phyloP scores from a whole-genome alignment of 148 eudicot genomes.

The Cornus florida region DNA sequence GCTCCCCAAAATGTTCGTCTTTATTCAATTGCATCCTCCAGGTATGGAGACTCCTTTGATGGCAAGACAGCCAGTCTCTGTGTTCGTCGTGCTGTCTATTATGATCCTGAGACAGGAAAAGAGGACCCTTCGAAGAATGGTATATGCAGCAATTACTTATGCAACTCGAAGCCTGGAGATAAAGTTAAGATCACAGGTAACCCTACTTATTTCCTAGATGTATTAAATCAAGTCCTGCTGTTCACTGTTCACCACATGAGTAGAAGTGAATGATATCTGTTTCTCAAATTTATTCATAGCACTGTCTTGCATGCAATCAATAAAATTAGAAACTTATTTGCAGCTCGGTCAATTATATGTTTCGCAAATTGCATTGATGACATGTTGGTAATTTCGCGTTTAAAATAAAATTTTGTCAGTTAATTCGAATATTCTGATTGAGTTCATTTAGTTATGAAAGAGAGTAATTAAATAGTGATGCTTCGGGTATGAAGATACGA shows the following conservation, averaged over 20 bases:
- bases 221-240: too few relatives aligned
- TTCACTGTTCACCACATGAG: too few relatives aligned
- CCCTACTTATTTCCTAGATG: slow-evolving; percentile 1
- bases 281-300: neutral
- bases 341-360: too few relatives aligned
- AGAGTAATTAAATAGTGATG: too few relatives aligned
- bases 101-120: slow-evolving; percentile 89
- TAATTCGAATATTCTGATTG: too few relatives aligned
- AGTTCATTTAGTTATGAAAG: too few relatives aligned
- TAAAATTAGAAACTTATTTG: too few relatives aligned
- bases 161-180: slow-evolving; percentile 93
- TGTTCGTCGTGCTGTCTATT: slow-evolving; percentile 88
- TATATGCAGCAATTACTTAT: slow-evolving; percentile 85
- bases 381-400: too few relatives aligned
- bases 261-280: too few relatives aligned
- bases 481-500: too few relatives aligned
- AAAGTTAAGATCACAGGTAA: slow-evolving; percentile 81
- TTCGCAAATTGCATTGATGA: too few relatives aligned
- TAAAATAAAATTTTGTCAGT: too few relatives aligned
- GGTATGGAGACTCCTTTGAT: slow-evolving; percentile 88
- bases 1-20: slow-evolving; percentile 85
- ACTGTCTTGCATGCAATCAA: neutral
- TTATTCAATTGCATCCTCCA: slow-evolving; percentile 89
- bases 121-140: slow-evolving; percentile 86
- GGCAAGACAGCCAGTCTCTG: slow-evolving; percentile 88